Evolutionary conservation across 257 asterid species (phyloP), one percentile per base, ranked within the genome.

Genomic region (Nicotiana knightiana): DNA sequence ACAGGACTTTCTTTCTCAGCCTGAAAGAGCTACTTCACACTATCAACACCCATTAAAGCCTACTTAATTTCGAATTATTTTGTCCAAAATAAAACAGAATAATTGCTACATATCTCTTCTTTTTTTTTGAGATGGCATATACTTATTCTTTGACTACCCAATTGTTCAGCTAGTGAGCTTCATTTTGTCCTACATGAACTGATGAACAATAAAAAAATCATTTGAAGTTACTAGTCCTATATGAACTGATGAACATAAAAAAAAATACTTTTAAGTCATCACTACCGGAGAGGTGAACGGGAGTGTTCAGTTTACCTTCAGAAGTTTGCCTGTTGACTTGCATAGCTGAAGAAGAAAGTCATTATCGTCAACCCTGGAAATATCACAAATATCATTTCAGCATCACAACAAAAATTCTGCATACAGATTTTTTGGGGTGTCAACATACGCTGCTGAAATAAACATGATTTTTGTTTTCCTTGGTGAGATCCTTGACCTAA

Each of bases 311-410:
- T 76, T 86, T 85, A 94, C 98, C 97, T 91, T 96, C 76, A 96
- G 83, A 86, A 96, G 98, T 86, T 96, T 96, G 75, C 98, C 98
- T 18, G 91, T 83, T 12, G 87, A 81, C 89, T 90, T 91, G 93
- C 98, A 96, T 18, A 96, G 92, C 92, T 96, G 97, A 85, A 86
- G 67, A 81, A 96, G 97, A 89, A 96, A 96, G 80, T 96, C 99
- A 65, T 86, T 55, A 0, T 94, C 98, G 79, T 96, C 95, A 87
- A 84, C 91, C 98, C 98, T 96, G 33, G 77, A 39, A 43, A 35
- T 53, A 75, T 55, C 67, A 64, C 43, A 76, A 57, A 63, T 16
- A 48, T 46, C 26, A 64, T 68, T 80, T 64, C 62, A 48, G 39
- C 61, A 24, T 24, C 51, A 0, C 12, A 46, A 24, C 78, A 71